Evolutionary conservation across 108 stramenopile genomes (phyloP).

Genomic region (Skeletonema tropicum): DNA sequence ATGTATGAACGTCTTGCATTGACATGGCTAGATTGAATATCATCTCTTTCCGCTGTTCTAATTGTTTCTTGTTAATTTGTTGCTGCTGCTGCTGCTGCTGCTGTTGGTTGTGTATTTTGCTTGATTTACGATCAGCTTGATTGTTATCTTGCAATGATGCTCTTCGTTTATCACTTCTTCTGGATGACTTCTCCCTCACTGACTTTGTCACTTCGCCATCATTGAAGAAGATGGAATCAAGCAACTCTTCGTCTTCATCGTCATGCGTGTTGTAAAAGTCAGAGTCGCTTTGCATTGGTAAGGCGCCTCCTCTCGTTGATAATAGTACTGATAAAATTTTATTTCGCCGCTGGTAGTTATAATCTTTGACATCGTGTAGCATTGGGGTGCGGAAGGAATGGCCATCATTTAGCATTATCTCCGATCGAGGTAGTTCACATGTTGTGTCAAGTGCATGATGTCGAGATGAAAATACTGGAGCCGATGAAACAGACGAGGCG

Average conservation of each 20-base stretch:
- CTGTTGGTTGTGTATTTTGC: background rate
- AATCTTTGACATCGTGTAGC: background rate
- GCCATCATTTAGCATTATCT: background rate
- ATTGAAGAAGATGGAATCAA: conserved; percentile 13
- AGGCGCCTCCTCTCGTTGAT: background rate
- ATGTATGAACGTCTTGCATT: conserved; percentile 24
- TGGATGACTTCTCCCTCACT: background rate
- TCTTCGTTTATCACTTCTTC: background rate
- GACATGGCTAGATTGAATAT: conserved; percentile 19
- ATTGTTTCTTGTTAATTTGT: background rate
- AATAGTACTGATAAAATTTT: background rate
- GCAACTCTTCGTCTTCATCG: conserved; percentile 17
- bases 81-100: background rate
- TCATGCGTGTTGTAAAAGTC: conserved; percentile 9
- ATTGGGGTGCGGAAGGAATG: background rate
- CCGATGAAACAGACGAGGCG: background rate
- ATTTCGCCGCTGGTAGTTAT: background rate
- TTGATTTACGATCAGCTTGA: background rate
- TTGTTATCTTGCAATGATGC: background rate
- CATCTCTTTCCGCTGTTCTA: conserved; percentile 10
- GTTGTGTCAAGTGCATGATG: background rate
- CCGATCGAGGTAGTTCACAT: background rate
- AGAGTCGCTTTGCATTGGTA: background rate
- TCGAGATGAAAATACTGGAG: background rate
- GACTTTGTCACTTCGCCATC: conserved; percentile 1